Evolutionary conservation across 2,329 filamentous ascomycete species (phyloP).

Genomic region (Ophiosphaerella korrae): DNA sequence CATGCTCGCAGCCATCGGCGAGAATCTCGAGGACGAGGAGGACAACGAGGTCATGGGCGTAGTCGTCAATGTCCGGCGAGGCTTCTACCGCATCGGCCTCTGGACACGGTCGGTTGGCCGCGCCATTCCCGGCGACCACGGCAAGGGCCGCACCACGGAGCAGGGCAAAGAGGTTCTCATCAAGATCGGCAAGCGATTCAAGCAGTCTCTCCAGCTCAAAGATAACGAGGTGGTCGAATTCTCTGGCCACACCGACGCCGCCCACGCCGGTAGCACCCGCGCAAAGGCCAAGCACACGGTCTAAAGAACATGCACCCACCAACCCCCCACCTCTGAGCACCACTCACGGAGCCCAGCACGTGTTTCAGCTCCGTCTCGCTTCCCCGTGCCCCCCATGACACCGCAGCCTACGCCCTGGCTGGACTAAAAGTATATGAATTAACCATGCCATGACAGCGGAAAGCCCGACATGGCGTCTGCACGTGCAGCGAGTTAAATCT

Average conservation of each 20-base stretch:
- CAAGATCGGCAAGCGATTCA: conserved; percentile 88
- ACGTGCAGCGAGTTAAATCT: conserved; percentile 39
- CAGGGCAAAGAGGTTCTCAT: conserved; percentile 86
- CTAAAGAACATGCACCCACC: conserved; percentile 53
- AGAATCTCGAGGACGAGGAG: conserved; percentile 92
- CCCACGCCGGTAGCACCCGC: conserved; percentile 88
- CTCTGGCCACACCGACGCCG: conserved; percentile 93
- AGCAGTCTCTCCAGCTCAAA: conserved; percentile 84
- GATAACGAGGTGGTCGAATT: conserved; percentile 84
- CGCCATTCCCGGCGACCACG: conserved; percentile 73
- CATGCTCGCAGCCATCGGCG: conserved; percentile 94
- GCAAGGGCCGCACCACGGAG: conserved; percentile 76
- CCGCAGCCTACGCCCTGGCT: conserved; percentile 29
- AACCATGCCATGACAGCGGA: conserved; percentile 33
- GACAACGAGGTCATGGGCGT: conserved; percentile 99
- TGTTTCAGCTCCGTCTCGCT: not conserved
- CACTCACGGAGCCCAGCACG: not conserved
- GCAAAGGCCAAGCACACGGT: conserved; percentile 93
- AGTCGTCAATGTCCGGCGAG: conserved; percentile 97
- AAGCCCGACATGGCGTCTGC: conserved; percentile 48
- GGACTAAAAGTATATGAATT: conserved; percentile 31
- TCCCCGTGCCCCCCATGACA: conserved; percentile 7
- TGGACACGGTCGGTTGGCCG: conserved; percentile 97
- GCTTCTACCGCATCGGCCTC: conserved; percentile 94
- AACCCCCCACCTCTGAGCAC: conserved; percentile 6